Percentiles rank a stretch among this genome's conserved stretches.
phyloP scores from a whole-genome alignment of 163 green algal genomes.

The Volvox carteri region DNA sequence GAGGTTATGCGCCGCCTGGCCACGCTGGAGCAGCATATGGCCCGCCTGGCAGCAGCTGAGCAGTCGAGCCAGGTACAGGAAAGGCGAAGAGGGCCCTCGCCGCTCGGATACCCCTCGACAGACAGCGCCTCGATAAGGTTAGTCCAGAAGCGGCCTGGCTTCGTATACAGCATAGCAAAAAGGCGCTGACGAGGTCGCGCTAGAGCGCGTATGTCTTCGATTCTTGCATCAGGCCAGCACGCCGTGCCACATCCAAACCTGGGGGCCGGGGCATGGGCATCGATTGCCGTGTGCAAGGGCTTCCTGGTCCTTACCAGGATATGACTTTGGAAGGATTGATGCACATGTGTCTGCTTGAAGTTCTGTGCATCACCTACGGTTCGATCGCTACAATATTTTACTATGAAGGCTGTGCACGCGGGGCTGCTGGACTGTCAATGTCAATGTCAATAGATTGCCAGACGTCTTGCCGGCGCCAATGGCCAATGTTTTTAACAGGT shows the following conservation, averaged over 20 bases:
- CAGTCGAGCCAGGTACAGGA: slow-evolving; percentile 38
- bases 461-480: neutral
- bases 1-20: slow-evolving; percentile 23
- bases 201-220: too few species aligned
- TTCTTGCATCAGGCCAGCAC: too few species aligned
- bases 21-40: slow-evolving; percentile 43
- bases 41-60: slow-evolving; percentile 40
- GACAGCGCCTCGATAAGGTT: neutral
- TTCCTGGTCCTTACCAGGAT: too few species aligned
- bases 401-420: neutral
- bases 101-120: neutral
- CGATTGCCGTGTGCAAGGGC: too few species aligned
- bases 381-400: too few species aligned
- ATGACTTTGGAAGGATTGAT: too few species aligned
- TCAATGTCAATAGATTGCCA: neutral
- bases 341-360: too few species aligned
- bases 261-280: too few species aligned
- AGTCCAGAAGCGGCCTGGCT: neutral
- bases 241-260: too few species aligned
- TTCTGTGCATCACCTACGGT: too few species aligned
- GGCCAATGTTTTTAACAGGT: slow-evolving; percentile 18
- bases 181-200: too few species aligned
- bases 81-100: neutral
- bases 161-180: too few species aligned
- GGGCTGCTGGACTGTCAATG: neutral